A percentile compares a stretch with the other conserved stretches of the same genome.
Conservation (phyloP, 2,329 filamentous ascomycete genomes). For the Thielaviopsis euricoi region DNA sequence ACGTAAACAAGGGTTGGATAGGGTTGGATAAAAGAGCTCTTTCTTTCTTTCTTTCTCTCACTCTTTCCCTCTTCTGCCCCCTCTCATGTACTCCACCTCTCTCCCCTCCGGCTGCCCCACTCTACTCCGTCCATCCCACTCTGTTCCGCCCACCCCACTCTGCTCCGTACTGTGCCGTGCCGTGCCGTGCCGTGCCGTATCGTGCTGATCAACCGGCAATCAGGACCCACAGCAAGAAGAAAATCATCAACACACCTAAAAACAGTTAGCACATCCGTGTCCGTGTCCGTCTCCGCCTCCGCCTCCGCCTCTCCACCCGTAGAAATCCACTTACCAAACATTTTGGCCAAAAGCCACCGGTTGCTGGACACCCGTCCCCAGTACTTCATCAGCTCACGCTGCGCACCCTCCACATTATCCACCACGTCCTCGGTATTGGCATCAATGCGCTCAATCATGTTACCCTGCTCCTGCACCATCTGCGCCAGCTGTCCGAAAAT, state of each 20-base stretch:
- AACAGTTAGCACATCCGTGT: constrained; percentile 18
- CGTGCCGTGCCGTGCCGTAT: too few relatives aligned
- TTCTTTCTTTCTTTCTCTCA: too few relatives aligned
- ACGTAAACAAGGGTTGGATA: neutral
- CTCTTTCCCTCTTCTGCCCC: too few relatives aligned
- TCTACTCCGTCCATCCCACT: too few relatives aligned
- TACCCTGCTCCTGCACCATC: constrained; percentile 94
- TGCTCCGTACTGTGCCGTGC: too few relatives aligned
- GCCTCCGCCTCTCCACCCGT: too few relatives aligned
- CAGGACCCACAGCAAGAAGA: constrained; percentile 62
- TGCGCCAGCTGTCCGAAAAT: constrained; percentile 90
- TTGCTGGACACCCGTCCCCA: constrained; percentile 91
- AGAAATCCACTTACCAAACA: constrained; percentile 24
- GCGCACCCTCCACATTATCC: constrained; percentile 93
- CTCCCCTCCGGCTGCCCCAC: too few relatives aligned
- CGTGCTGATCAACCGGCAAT: constrained; percentile 37
- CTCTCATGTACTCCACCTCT: too few relatives aligned
- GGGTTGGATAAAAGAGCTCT: neutral
- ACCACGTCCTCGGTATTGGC: constrained; percentile 97
- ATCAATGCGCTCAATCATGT: constrained; percentile 95
- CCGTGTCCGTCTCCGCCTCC: too few relatives aligned
- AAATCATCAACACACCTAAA: constrained; percentile 72
- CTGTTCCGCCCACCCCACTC: too few relatives aligned
- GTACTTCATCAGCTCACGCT: constrained; percentile 90
- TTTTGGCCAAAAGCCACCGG: constrained; percentile 79